phyloP scores from a whole-genome alignment of 2,329 filamentous ascomycete species.

The Zelopaecilomyces penicillatus region DNA sequence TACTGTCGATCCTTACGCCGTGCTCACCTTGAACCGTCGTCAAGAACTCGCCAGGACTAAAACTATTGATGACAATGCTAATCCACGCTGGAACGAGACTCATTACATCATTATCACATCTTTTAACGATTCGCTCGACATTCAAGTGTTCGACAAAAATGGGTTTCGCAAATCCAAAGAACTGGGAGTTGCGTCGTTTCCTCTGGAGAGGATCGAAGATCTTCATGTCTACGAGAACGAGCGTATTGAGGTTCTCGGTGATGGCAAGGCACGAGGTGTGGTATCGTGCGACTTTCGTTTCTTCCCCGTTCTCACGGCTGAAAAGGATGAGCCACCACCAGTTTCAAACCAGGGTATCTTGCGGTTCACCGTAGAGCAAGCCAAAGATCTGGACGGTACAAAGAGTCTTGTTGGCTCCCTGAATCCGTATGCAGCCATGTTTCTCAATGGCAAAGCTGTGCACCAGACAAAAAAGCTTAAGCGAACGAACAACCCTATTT shows the following conservation, averaged over 20 bases:
- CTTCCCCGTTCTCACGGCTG: conserved; percentile 80
- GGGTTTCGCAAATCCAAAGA: conserved; percentile 96
- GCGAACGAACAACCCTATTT: conserved; percentile 95
- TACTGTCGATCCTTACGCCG: conserved; percentile 82
- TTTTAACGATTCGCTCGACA: conserved; percentile 76
- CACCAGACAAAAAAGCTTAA: conserved; percentile 88
- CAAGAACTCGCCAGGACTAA: conserved; percentile 81
- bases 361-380: conserved; percentile 87
- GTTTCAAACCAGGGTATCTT: conserved; percentile 91
- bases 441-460: conserved; percentile 87
- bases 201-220: conserved; percentile 72
- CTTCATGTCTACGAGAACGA: conserved; percentile 74
- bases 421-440: conserved; percentile 80
- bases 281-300: conserved; percentile 80
- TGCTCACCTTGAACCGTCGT: conserved; percentile 76
- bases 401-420: conserved; percentile 88
- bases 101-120: conserved; percentile 92
- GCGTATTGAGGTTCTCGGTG: conserved; percentile 72
- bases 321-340: conserved; percentile 67
- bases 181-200: conserved; percentile 77
- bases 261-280: conserved; percentile 75
- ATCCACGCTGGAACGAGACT: conserved; percentile 93
- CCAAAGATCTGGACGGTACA: conserved; percentile 86
- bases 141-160: conserved; percentile 87
- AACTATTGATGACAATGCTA: conserved; percentile 72